Evolutionary conservation across 1,284 basidiomycete genomes (phyloP).

Genomic region (Moesziomyces aphidis): DNA sequence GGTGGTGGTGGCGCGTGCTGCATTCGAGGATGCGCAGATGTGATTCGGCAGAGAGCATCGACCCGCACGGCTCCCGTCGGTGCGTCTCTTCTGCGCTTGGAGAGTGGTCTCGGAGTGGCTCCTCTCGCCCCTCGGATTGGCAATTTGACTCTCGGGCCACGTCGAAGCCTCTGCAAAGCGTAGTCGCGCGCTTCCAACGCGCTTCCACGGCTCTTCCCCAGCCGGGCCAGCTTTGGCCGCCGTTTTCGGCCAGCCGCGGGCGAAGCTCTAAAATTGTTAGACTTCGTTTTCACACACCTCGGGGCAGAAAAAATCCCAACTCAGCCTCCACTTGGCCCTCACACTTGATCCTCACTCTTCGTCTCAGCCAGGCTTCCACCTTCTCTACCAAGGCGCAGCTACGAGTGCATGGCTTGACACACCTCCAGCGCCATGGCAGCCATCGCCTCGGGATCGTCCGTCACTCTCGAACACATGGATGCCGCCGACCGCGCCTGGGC

Average conservation of each 20-base stretch:
- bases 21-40: too few species aligned
- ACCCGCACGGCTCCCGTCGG: neutral
- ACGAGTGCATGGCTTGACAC: neutral
- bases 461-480: conserved; percentile 29
- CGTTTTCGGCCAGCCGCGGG: neutral
- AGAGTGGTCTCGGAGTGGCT: too few species aligned
- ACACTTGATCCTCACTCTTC: neutral
- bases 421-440: conserved; percentile 11
- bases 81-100: neutral
- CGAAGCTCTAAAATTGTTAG: neutral
- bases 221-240: too few species aligned
- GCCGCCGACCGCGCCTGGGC: conserved; percentile 41
- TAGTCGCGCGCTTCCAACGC: too few species aligned
- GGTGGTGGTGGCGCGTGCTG: too few species aligned
- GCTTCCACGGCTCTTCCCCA: too few species aligned
- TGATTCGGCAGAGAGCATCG: too few species aligned
- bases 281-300: neutral
- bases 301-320: conserved; percentile 8
- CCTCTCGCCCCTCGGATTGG: neutral
- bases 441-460: conserved; percentile 15
- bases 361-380: neutral
- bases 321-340: conserved; percentile 33
- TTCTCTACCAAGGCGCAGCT: neutral
- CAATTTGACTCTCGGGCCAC: conserved; percentile 12
- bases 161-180: neutral